Evolutionary conservation across 2,329 filamentous ascomycete species (phyloP).

Genomic region (Tolypocladium nubicola): DNA sequence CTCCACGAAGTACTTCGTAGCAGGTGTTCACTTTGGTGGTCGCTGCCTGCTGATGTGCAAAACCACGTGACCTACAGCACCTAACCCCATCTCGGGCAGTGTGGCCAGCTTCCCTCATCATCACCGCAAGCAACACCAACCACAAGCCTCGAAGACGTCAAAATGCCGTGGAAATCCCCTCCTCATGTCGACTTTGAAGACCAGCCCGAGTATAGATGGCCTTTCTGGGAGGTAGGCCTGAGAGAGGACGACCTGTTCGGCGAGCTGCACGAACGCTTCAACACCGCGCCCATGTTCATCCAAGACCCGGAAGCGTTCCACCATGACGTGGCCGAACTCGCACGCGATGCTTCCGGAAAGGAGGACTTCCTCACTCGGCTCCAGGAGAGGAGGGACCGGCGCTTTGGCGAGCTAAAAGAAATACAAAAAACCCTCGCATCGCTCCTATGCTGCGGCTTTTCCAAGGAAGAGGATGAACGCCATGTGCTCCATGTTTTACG

Average conservation of each 20-base stretch:
- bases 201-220: neutral
- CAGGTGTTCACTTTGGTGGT: too few species aligned
- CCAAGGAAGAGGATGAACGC: too few species aligned
- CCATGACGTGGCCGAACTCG: constrained; percentile 2
- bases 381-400: constrained; percentile 1
- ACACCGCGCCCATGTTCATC: constrained; percentile 3
- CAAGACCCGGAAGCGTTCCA: constrained; percentile 4
- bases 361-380: constrained; percentile 2
- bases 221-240: neutral
- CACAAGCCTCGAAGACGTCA: too few species aligned
- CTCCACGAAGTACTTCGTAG: too few species aligned
- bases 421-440: too few species aligned
- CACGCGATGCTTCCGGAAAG: neutral
- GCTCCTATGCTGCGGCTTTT: too few species aligned
- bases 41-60: too few species aligned
- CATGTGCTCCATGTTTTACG: too few species aligned
- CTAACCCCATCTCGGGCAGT: too few species aligned
- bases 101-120: too few species aligned
- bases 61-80: too few species aligned
- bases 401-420: constrained; percentile 1
- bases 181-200: neutral
- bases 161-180: neutral
- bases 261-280: constrained; percentile 5
- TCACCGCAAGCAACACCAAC: too few species aligned
- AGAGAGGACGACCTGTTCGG: constrained; percentile 1